Evolutionary conservation across 768 basidiomycete species (phyloP).

Genomic region (Symmetrospora coprosmae): DNA sequence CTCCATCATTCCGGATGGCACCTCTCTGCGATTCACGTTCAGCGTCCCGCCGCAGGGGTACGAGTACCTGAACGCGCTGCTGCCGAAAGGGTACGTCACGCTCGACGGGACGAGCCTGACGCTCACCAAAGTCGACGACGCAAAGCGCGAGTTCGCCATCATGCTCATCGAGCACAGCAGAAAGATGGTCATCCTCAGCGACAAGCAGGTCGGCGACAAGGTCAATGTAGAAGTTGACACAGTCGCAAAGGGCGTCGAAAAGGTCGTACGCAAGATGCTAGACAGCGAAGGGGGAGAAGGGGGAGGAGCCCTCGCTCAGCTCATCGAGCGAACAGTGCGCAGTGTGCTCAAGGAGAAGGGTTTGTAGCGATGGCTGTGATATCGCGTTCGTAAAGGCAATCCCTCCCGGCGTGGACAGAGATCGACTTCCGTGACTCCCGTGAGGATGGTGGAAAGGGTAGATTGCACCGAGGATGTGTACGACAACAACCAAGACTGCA

Average conservation of each 20-base stretch:
- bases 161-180: slow-evolving; percentile 97
- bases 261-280: slow-evolving; percentile 48
- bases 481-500: no score
- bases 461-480: no score
- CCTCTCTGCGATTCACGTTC: slow-evolving; percentile 74
- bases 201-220: slow-evolving; percentile 58
- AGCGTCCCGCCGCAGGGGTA: slow-evolving; percentile 41
- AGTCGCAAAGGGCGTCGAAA: slow-evolving; percentile 80
- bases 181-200: slow-evolving; percentile 62
- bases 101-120: slow-evolving; percentile 92
- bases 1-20: slow-evolving; percentile 56
- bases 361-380: neutral
- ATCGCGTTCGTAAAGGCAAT: no score
- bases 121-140: slow-evolving; percentile 54
- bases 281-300: slow-evolving; percentile 25
- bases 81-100: slow-evolving; percentile 85
- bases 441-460: no score
- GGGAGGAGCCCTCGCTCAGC: slow-evolving; percentile 31
- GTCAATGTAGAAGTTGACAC: slow-evolving; percentile 95
- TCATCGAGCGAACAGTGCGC: slow-evolving; percentile 33
- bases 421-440: no score
- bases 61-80: slow-evolving; percentile 44
- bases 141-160: slow-evolving; percentile 55
- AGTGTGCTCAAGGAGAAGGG: slow-evolving; percentile 22
- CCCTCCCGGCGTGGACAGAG: no score